phyloP scores from a whole-genome alignment of 768 basidiomycete genomes.

The Fomitopsis pulvina region DNA sequence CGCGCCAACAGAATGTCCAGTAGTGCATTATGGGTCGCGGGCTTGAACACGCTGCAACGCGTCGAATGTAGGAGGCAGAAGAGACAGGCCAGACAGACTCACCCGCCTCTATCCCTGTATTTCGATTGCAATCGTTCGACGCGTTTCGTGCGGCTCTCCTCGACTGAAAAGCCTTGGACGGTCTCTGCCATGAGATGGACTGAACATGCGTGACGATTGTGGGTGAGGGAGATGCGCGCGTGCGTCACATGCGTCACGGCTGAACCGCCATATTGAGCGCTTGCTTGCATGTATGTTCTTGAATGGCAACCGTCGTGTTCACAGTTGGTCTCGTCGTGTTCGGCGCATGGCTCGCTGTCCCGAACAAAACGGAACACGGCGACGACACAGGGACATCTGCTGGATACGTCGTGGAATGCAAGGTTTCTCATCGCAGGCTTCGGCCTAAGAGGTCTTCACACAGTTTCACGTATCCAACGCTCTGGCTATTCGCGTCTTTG shows the following conservation, averaged over 20 bases:
- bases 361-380: neutral
- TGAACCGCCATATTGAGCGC: neutral
- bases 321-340: neutral
- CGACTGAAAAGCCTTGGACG: conserved; percentile 30
- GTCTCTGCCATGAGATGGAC: neutral
- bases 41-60: conserved; percentile 42
- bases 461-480: conserved; percentile 54
- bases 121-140: conserved; percentile 57
- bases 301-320: neutral
- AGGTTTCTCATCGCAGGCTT: conserved; percentile 46
- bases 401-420: conserved; percentile 45
- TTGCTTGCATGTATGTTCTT: neutral
- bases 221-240: neutral
- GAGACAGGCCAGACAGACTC: conserved; percentile 11
- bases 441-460: conserved; percentile 42
- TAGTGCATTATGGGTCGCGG: conserved; percentile 41
- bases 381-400: neutral
- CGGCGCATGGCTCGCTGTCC: neutral
- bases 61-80: conserved; percentile 2
- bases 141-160: conserved; percentile 57
- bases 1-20: conserved; percentile 47
- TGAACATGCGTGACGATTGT: neutral
- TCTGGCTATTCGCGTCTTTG: conserved; percentile 51
- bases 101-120: conserved; percentile 51
- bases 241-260: neutral